phyloP scores from a whole-genome alignment of 441 rosid species.

The Populus tomentosa region DNA sequence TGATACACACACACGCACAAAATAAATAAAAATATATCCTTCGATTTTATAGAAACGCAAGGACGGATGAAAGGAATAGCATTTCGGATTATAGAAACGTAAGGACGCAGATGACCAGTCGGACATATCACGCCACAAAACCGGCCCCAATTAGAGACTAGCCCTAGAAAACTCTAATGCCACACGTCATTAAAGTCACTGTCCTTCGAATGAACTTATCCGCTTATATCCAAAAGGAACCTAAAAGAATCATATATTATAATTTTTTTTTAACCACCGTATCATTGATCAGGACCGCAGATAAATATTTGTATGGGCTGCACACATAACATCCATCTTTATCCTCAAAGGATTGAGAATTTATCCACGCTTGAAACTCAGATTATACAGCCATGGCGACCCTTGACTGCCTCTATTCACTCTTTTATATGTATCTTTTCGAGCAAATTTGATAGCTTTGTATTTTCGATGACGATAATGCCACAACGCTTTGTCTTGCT shows the following conservation, averaged over 20 bases:
- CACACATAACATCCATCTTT: too few species aligned
- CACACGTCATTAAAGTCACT: not conserved
- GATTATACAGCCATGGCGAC: too few species aligned
- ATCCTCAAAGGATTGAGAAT: not conserved
- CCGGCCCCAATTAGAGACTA: not conserved
- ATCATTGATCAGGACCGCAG: not conserved
- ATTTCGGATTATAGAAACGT: not conserved
- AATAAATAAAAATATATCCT: too few species aligned
- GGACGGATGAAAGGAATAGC: too few species aligned
- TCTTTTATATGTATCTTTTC: not conserved
- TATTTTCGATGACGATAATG: not conserved
- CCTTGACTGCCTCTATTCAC: too few species aligned
- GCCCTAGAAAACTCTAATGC: not conserved
- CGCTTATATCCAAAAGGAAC: not conserved
- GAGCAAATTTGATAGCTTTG: not conserved
- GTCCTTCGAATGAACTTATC: constrained; percentile 20
- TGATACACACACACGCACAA: too few species aligned
- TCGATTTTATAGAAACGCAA: too few species aligned
- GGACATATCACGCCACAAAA: not conserved
- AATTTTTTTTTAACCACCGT: not conserved
- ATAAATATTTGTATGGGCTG: too few species aligned
- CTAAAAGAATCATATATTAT: not conserved
- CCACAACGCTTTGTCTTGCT: not conserved
- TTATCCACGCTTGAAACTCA: not conserved
- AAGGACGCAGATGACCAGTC: not conserved